Base-by-base conservation (phyloP, 768 basidiomycete genomes). In the Lentinula boryana region DNA sequence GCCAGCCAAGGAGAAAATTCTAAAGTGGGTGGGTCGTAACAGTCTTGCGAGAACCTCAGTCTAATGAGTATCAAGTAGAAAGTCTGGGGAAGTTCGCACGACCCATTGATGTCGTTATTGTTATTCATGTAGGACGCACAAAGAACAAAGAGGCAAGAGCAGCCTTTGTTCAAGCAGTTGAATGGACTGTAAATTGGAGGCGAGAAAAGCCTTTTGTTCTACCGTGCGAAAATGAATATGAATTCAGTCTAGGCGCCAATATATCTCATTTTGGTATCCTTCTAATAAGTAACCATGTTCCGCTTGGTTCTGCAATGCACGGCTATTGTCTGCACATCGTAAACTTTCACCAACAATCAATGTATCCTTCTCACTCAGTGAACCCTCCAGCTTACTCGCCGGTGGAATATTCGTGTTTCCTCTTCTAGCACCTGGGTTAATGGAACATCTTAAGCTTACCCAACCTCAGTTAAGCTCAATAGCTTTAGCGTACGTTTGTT, bases 331-430 rank as follows among this genome's bases (percentile, higher is more conserved):
- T 61, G 61, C 40, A 68, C 64, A 60, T 63, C 63, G 67, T 67
- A 38, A 62, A 63, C 16, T 12, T 15, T 21, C 13, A 21, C 18
- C 21, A 21, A 18, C 23, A n/a, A 27, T 44, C 18, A 23, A 31
- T 1, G 21, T 54, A 32, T 21, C 15, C 27, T 62, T 32, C 31
- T 16, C 18, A 32, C 58, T 38, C n/a, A 60, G 18, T 36, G 40
- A 16, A 40, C 32, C 44, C n/a, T 57, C 33, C 61, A 91, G 90
- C n/a, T 71, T 91, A 63, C 86, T 80, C 63, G 88, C 88, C 0
- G 90, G 89, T n/a, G 88, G 86, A 35, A 81, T 93, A 62, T 91
- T 90, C 74, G 86, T 82, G 50, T 91, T 93, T 67, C 89, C 91
- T 18, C 76, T 93, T 5, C 73, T 92, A 43, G 84, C 90, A 1